Conservation (phyloP, 1,284 basidiomycete species). For the Porogramme epimiltina region DNA sequence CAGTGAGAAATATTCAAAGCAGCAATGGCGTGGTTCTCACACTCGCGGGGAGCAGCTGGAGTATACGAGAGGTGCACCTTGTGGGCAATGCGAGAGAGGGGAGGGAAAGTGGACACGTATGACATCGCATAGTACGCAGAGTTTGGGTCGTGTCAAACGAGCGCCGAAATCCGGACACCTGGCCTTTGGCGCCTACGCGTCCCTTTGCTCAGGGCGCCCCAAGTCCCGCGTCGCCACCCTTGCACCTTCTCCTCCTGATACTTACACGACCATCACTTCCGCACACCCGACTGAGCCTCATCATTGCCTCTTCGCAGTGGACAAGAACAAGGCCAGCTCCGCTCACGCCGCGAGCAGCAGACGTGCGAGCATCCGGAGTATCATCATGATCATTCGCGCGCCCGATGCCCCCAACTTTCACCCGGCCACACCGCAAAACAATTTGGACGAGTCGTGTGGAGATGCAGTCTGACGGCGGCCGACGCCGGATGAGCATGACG, state of each 20-base stretch:
- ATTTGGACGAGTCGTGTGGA: neutral
- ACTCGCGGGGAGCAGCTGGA: too few species aligned
- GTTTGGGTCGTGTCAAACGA: too few species aligned
- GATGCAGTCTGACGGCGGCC: neutral
- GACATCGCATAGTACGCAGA: too few species aligned
- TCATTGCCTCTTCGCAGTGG: conserved; percentile 16
- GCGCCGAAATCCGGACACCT: too few species aligned
- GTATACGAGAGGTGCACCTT: too few species aligned
- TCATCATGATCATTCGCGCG: conserved; percentile 8
- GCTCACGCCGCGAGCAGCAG: conserved; percentile 13
- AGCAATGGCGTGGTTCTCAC: too few species aligned
- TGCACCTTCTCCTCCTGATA: neutral
- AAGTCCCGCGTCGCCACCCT: too few species aligned
- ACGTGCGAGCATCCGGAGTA: conserved; percentile 12
- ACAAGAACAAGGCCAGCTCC: conserved; percentile 15
- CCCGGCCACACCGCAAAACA: conserved; percentile 2
- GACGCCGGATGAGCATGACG: neutral
- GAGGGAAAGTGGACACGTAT: too few species aligned
- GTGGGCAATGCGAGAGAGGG: too few species aligned
- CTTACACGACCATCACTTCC: neutral
- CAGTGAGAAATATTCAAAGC: too few species aligned
- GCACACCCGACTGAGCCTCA: conserved; percentile 3
- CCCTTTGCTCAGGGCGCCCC: neutral
- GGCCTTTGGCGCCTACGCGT: too few species aligned
- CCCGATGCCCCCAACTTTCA: conserved; percentile 8